Percentiles rank a stretch among this genome's conserved stretches.
These are phyloP conservation scores for Endothia cerciana DNA, from an alignment of 2,329 filamentous ascomycete species.

Conservation along the genomic window DNA sequence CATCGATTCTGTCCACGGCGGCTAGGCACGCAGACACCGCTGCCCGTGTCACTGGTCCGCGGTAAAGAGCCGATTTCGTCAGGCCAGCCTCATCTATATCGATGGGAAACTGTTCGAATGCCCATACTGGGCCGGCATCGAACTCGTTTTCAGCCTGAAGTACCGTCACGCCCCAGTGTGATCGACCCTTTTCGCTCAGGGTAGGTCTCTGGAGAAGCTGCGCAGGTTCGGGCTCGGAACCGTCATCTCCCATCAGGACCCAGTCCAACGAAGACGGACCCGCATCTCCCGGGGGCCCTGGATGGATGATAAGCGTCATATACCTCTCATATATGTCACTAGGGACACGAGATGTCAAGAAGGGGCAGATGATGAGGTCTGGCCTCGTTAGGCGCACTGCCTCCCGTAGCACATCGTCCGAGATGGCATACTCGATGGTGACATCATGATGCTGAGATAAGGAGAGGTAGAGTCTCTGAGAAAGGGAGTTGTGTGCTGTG, in stretches of 20 bases:
- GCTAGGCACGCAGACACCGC: slow-evolving; percentile 42
- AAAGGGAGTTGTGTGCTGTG: slow-evolving; percentile 49
- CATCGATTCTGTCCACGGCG: slow-evolving; percentile 42
- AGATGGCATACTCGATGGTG: slow-evolving; percentile 45
- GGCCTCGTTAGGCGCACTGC: slow-evolving; percentile 43
- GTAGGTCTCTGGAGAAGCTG: slow-evolving; percentile 36
- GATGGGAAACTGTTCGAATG: slow-evolving; percentile 46
- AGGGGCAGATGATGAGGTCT: slow-evolving; percentile 47
- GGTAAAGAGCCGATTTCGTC: slow-evolving; percentile 47
- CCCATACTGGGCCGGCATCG: slow-evolving; percentile 49
- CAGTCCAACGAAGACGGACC: slow-evolving; percentile 48
- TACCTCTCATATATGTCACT: slow-evolving; percentile 42
- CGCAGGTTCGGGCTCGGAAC: slow-evolving; percentile 38
- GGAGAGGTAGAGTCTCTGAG: slow-evolving; percentile 43
- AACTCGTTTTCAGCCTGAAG: slow-evolving; percentile 45
- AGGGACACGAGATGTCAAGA: slow-evolving; percentile 44
- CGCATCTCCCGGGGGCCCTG: slow-evolving; percentile 46
- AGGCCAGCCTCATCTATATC: slow-evolving; percentile 44
- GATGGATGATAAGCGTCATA: slow-evolving; percentile 46
- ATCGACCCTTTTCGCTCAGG: slow-evolving; percentile 38
- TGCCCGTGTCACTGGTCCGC: slow-evolving; percentile 43
- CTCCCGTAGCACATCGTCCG: slow-evolving; percentile 41
- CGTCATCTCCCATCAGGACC: slow-evolving; percentile 48
- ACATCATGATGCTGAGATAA: slow-evolving; percentile 42
- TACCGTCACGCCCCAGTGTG: slow-evolving; percentile 47